Evolutionary conservation across 495 filamentous ascomycete genomes (phyloP).

Genomic region (Zalerion maritima): DNA sequence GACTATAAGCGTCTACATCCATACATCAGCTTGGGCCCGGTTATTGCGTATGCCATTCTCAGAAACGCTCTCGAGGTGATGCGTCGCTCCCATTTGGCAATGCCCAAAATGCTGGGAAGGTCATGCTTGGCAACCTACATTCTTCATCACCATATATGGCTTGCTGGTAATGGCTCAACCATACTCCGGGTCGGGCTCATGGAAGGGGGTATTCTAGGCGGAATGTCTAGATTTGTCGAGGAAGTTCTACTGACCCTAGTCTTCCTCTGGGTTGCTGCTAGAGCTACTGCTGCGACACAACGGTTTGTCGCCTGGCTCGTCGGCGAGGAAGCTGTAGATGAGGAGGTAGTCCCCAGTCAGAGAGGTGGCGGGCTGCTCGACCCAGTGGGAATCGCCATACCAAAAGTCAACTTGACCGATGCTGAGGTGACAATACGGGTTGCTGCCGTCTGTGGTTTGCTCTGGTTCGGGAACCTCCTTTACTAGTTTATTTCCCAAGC

Average conservation of each 20-base stretch:
- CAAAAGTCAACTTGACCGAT: too few species aligned
- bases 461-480: too few species aligned
- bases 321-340: too few species aligned
- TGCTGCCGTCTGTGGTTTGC: too few species aligned
- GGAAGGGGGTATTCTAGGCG: too few species aligned
- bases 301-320: too few species aligned
- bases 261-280: slow-evolving; percentile 9
- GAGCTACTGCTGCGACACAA: too few species aligned
- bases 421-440: too few species aligned
- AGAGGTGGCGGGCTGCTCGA: too few species aligned
- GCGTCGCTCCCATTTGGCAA: slow-evolving; percentile 25
- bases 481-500: too few species aligned
- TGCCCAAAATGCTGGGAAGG: slow-evolving; percentile 40
- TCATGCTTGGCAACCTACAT: slow-evolving; percentile 44
- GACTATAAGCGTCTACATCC: slow-evolving; percentile 37
- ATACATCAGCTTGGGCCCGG: slow-evolving; percentile 37
- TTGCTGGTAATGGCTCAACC: slow-evolving; percentile 42
- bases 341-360: too few species aligned
- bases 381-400: too few species aligned
- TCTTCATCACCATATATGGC: slow-evolving; percentile 48
- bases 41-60: slow-evolving; percentile 35
- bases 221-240: slow-evolving; percentile 8
- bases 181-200: slow-evolving; percentile 34
- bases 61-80: slow-evolving; percentile 30
- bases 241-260: slow-evolving; percentile 7